Percentiles rank a stretch among this genome's conserved stretches.
These are phyloP conservation scores for Stagonosporopsis cucurbitacearum DNA, from an alignment of 2,329 filamentous ascomycete species.

Conservation along the genomic window DNA sequence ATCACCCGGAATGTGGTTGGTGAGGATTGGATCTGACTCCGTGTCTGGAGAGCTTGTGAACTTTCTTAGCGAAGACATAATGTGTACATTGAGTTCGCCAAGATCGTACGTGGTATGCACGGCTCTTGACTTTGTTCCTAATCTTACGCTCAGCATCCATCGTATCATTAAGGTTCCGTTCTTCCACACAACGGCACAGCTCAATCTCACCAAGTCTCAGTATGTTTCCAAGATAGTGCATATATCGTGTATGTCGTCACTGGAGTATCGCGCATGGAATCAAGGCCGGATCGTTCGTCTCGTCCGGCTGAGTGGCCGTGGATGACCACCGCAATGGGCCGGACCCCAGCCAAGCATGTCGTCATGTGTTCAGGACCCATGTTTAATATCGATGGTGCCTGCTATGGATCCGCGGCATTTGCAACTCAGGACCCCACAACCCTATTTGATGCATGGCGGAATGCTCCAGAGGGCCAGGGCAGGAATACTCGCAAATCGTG, in stretches of 20 bases:
- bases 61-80: background rate
- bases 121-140: background rate
- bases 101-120: background rate
- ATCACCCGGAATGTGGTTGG: background rate
- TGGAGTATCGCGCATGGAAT: background rate
- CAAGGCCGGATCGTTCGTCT: slow-evolving; percentile 6
- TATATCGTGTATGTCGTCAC: slow-evolving; percentile 13
- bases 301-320: background rate
- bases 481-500: background rate
- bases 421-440: slow-evolving; percentile 5
- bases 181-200: background rate
- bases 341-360: slow-evolving; percentile 6
- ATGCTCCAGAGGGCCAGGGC: background rate
- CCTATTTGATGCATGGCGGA: background rate
- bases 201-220: background rate
- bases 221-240: slow-evolving; percentile 7
- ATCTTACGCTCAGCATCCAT: background rate
- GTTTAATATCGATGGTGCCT: slow-evolving; percentile 8
- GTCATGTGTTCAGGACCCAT: slow-evolving; percentile 12
- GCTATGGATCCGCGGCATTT: slow-evolving; percentile 9
- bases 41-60: background rate
- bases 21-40: background rate
- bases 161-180: background rate
- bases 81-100: background rate
- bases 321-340: background rate